Base-by-base conservation (phyloP, 1,284 basidiomycete species). In the Cutaneotrichosporon arboriforme region DNA sequence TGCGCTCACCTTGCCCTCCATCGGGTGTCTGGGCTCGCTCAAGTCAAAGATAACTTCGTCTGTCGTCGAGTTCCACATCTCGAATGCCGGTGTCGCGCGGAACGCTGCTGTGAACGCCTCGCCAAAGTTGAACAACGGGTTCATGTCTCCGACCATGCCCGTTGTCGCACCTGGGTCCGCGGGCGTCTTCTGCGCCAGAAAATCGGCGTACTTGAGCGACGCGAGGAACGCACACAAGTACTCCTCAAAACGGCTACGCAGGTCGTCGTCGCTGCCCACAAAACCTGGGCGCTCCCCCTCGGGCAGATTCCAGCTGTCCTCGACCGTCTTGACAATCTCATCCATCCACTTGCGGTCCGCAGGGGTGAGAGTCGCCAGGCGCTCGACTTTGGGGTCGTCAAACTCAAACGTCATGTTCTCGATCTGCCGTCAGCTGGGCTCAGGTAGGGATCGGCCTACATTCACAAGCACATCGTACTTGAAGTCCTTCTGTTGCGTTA, bases 321-420 rank as follows among this genome's bases (percentile, higher is more conserved):
- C 89, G 12, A 93, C 88, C 46, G 88, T 87, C 49, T 80, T 81
- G 44, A 91, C 82, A 33, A 84, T 78, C 61, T 85, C 84, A 66
- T 86, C 84, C 80, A 98, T 93, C 94, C 96, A 99, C 71, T 91
- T 96, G 54, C 94, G 80, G 74, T 98, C 96, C 1, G 92, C 90
- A 0, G 94, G 79, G 1, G 94, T 97, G 55, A 98, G 77, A 5
- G 82, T 82, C 23, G 87, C 83, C 22, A 86, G 76, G 26, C 86
- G 81, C 63, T 94, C 90, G 5, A 96, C 68, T 66, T 80, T 83
- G 0, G 86, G 83, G 70, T 97, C 86, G 23, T 84, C 78, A 75
- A 93, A 90, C 61, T 94, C 90, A 58, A 97, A 83, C 0, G 80
- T 78, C 10, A 85, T 87, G 3, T 84, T 86, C 66, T 96, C 92